Evolutionary conservation across 495 filamentous ascomycete genomes (phyloP).

Genomic region (Chaetomium fimeti): DNA sequence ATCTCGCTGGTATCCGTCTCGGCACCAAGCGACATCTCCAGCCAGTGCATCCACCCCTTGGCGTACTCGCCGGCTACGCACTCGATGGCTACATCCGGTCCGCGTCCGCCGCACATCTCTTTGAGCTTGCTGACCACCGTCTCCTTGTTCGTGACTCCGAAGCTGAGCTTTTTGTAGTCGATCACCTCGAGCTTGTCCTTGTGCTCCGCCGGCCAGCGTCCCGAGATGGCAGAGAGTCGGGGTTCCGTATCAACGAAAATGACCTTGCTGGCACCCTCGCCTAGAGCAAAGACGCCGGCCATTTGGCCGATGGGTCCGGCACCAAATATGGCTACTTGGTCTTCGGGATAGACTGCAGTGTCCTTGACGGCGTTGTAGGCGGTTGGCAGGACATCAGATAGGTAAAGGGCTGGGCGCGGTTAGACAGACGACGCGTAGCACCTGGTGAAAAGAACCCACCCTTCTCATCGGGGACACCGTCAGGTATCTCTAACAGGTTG

Average conservation of each 20-base stretch:
- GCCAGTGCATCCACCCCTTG: slow-evolving; percentile 76
- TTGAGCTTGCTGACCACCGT: slow-evolving; percentile 70
- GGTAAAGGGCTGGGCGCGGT: slow-evolving; percentile 53
- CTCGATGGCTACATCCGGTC: slow-evolving; percentile 78
- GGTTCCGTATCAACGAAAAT: slow-evolving; percentile 83
- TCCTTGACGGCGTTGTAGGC: slow-evolving; percentile 81
- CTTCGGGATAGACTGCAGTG: slow-evolving; percentile 74
- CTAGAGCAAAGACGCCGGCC: slow-evolving; percentile 67
- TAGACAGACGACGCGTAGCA: background rate
- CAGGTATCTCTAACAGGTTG: slow-evolving; percentile 77
- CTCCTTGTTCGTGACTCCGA: slow-evolving; percentile 47
- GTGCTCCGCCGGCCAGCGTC: slow-evolving; percentile 54
- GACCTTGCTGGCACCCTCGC: slow-evolving; percentile 69
- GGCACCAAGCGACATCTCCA: slow-evolving; percentile 68
- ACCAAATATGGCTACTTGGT: slow-evolving; percentile 83
- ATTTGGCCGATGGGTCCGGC: slow-evolving; percentile 79
- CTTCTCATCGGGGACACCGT: slow-evolving; percentile 83
- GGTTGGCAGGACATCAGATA: slow-evolving; percentile 77
- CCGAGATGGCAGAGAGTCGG: slow-evolving; percentile 64
- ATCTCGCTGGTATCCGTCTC: slow-evolving; percentile 89
- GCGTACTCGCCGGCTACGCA: slow-evolving; percentile 83
- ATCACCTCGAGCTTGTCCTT: slow-evolving; percentile 43
- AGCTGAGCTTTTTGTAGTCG: slow-evolving; percentile 49
- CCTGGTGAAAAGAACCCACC: slow-evolving; percentile 46
- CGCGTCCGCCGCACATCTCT: slow-evolving; percentile 63